A percentile compares a stretch with the other conserved stretches of the same genome.
Evolutionary conservation across 352 stramenopile species (phyloP).

Genomic region (Pythium phragmiticola): DNA sequence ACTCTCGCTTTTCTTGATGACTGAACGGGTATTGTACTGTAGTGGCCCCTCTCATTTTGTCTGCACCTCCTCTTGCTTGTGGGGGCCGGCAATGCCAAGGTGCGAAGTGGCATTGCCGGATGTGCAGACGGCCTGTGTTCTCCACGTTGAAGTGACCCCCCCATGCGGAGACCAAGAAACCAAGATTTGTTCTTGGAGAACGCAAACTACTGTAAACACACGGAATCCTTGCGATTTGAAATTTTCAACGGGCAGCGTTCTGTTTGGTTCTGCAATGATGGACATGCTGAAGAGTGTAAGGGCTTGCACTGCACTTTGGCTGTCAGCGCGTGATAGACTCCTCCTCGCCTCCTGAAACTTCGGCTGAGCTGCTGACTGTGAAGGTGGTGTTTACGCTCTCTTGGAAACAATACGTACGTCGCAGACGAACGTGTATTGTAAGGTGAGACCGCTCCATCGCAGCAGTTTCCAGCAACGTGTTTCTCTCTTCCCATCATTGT

Average conservation of each 20-base stretch:
- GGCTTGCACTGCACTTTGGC: too few species aligned
- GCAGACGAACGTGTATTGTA: neutral
- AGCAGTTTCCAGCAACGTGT: neutral
- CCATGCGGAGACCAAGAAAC: conserved; percentile 3
- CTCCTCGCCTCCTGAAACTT: too few species aligned
- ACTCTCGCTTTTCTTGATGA: neutral
- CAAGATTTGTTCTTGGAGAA: neutral
- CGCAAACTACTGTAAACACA: neutral
- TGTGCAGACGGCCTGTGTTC: neutral
- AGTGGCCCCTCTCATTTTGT: too few species aligned
- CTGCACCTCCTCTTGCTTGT: too few species aligned
- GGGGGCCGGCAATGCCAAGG: too few species aligned
- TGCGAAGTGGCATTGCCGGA: too few species aligned
- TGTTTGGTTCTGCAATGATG: neutral
- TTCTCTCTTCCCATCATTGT: conserved; percentile 6
- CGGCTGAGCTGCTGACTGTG: too few species aligned
- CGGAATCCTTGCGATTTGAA: conserved; percentile 11
- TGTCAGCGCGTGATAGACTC: too few species aligned
- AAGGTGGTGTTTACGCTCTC: too few species aligned
- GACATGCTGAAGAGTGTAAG: neutral
- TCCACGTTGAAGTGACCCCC: neutral
- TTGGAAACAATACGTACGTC: too few species aligned
- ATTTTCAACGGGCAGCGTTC: conserved; percentile 8
- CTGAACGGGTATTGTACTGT: neutral
- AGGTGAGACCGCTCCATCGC: neutral